These are phyloP conservation scores for Solanum appendiculatum DNA, from an alignment of 257 asterid genomes.

Conservation along the genomic window DNA sequence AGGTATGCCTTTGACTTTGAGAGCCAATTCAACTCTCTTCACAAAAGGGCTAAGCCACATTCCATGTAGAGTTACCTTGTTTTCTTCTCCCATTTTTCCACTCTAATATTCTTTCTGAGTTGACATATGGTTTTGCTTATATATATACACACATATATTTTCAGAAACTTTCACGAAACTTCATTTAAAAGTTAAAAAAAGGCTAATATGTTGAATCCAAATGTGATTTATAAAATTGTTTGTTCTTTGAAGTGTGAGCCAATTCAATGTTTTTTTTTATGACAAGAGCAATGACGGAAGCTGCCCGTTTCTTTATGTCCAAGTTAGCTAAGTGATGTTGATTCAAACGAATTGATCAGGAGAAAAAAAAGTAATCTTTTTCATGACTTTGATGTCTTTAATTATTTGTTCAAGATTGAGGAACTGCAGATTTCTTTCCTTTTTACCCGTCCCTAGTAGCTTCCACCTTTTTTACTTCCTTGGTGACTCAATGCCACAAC, in stretches of 20 bases:
- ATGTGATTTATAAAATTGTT: neutral
- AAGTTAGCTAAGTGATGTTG: neutral
- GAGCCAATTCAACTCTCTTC: constrained; percentile 37
- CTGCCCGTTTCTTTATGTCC: neutral
- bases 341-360: neutral
- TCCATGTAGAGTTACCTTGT: constrained; percentile 24
- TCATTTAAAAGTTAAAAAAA: neutral
- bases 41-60: constrained; percentile 29
- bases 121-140: neutral
- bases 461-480: neutral
- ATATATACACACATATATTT: neutral
- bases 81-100: constrained; percentile 24
- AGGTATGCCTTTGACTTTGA: constrained; percentile 36
- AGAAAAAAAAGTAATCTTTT: neutral
- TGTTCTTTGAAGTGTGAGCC: neutral
- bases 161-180: neutral
- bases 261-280: neutral
- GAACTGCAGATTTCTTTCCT: neutral
- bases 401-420: neutral
- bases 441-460: neutral
- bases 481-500: neutral
- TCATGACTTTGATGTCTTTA: neutral
- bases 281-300: neutral
- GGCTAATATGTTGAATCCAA: neutral
- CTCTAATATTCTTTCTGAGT: neutral